Conservation (phyloP, 2,329 filamentous ascomycete genomes). For the Cytospora leucostoma region DNA sequence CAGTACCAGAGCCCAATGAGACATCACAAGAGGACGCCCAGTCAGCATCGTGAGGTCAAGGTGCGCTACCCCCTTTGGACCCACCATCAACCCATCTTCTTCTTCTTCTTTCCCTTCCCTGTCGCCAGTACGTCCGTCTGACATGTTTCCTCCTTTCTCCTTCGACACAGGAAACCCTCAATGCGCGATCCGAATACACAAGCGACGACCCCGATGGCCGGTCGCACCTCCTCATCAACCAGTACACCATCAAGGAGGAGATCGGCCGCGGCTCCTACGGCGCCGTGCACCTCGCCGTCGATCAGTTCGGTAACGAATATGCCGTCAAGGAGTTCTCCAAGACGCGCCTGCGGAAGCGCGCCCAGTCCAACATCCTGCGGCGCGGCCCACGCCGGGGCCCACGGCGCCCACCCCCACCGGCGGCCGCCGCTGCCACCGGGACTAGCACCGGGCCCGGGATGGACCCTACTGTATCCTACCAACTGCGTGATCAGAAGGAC, state of each 20-base stretch:
- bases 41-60: slow-evolving; percentile 60
- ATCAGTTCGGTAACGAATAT: slow-evolving; percentile 92
- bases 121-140: neutral
- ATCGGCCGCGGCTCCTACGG: slow-evolving; percentile 97
- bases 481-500: slow-evolving; percentile 46
- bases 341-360: slow-evolving; percentile 81
- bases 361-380: slow-evolving; percentile 82
- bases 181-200: slow-evolving; percentile 83
- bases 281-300: slow-evolving; percentile 83
- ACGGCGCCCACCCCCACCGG: slow-evolving; percentile 38
- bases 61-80: slow-evolving; percentile 39
- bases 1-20: slow-evolving; percentile 56
- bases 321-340: slow-evolving; percentile 99
- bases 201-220: slow-evolving; percentile 81
- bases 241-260: slow-evolving; percentile 91
- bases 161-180: slow-evolving; percentile 74
- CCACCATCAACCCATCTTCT: too few relatives aligned
- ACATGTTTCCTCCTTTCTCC: neutral
- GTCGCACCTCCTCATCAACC: slow-evolving; percentile 86
- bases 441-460: slow-evolving; percentile 30
- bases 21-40: slow-evolving; percentile 60
- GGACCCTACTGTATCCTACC: slow-evolving; percentile 30
- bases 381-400: slow-evolving; percentile 49
- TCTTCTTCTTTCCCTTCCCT: neutral
- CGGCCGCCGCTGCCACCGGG: slow-evolving; percentile 34